These are phyloP conservation scores for Tuber brumale DNA, from an alignment of 495 filamentous ascomycete species.

Conservation along the genomic window DNA sequence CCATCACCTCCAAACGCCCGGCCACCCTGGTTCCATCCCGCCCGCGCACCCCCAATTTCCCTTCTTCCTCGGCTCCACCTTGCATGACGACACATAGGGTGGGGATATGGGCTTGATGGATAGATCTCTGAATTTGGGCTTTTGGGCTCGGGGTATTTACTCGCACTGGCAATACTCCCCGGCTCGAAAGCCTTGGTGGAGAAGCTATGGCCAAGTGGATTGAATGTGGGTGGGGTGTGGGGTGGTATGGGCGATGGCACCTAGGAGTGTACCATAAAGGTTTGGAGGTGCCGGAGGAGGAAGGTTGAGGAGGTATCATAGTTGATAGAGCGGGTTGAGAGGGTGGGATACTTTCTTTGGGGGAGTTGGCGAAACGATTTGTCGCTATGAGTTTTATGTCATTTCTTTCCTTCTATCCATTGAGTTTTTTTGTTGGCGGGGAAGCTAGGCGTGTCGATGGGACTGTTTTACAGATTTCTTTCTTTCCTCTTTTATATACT, in stretches of 20 bases:
- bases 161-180: conserved; percentile 7
- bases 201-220: conserved; percentile 28
- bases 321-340: not conserved
- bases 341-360: not conserved
- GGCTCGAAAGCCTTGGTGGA: too few species aligned
- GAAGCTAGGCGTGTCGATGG: too few species aligned
- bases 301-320: conserved; percentile 1
- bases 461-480: too few species aligned
- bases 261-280: conserved; percentile 12
- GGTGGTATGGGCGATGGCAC: conserved; percentile 7
- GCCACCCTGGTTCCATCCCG: conserved; percentile 10
- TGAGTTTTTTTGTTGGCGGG: too few species aligned
- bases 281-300: conserved; percentile 14
- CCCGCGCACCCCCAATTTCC: conserved; percentile 35
- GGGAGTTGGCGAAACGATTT: not conserved
- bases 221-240: conserved; percentile 12
- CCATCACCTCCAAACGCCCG: conserved; percentile 43
- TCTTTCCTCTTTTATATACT: too few species aligned
- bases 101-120: not conserved
- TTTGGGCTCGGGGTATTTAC: conserved; percentile 13
- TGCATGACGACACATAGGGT: conserved; percentile 33
- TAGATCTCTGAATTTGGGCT: conserved; percentile 6
- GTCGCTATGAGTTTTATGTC: too few species aligned
- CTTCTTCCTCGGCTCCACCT: conserved; percentile 30
- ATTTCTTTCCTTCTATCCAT: too few species aligned